A percentile compares a stretch with the other conserved stretches of the same genome.
Evolutionary conservation across 140 eudicot species (phyloP).

Genomic region (Flaveria floridana): DNA sequence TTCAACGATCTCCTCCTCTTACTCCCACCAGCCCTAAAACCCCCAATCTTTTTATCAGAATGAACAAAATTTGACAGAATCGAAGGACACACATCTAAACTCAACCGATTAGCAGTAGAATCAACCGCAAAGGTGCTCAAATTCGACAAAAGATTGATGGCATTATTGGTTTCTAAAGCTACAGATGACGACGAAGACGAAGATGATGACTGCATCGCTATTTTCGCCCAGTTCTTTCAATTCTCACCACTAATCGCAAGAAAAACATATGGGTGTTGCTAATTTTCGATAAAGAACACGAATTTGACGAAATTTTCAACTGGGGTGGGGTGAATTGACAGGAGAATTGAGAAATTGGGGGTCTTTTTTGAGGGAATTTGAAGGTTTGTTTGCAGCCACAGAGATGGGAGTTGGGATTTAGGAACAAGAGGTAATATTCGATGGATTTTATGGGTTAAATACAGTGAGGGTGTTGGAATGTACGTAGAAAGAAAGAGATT

Average conservation of each 20-base stretch:
- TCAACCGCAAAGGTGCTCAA: constrained; percentile 48
- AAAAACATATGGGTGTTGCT: constrained; percentile 20
- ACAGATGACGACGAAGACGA: constrained; percentile 38
- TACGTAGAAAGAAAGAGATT: neutral
- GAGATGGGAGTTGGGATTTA: constrained; percentile 35
- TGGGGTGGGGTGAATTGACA: constrained; percentile 18
- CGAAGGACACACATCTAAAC: constrained; percentile 47
- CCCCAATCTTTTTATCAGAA: constrained; percentile 40
- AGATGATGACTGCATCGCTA: constrained; percentile 60
- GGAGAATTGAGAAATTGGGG: constrained; percentile 19
- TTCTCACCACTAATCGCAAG: neutral
- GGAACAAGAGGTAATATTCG: constrained; percentile 38
- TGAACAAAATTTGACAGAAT: constrained; percentile 36
- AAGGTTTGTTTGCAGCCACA: constrained; percentile 42
- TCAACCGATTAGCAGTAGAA: constrained; percentile 31
- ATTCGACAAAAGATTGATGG: constrained; percentile 43
- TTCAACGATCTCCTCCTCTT: constrained; percentile 34
- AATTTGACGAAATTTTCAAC: constrained; percentile 1
- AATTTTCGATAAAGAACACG: neutral
- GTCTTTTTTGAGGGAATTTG: constrained; percentile 19
- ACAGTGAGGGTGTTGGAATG: constrained; percentile 9
- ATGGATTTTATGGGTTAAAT: constrained; percentile 33
- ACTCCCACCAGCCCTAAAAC: constrained; percentile 30
- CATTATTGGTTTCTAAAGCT: constrained; percentile 52
- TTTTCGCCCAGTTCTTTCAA: neutral